Percentiles rank a stretch among this genome's conserved stretches.
Conservation (phyloP, 345 rosid species). For the Rhodamnia rubescens region DNA sequence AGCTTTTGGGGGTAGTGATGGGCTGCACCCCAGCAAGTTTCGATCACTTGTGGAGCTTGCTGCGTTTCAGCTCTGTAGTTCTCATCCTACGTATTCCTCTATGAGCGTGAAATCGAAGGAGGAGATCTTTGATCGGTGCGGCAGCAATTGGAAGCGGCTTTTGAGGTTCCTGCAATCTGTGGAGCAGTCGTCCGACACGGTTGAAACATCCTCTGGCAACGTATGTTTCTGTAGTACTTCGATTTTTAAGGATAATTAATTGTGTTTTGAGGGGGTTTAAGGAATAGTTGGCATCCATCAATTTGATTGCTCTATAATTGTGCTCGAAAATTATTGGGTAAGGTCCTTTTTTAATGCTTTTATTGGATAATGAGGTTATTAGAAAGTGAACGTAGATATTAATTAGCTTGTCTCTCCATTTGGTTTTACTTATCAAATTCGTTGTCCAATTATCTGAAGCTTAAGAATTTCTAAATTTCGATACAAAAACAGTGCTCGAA, state of each 20-base stretch:
- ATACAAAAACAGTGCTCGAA: background rate
- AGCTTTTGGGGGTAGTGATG: constrained; percentile 60
- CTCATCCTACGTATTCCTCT: constrained; percentile 37
- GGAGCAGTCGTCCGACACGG: constrained; percentile 62
- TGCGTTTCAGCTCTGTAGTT: constrained; percentile 62
- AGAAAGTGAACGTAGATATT: background rate
- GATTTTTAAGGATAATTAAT: background rate
- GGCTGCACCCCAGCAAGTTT: constrained; percentile 49
- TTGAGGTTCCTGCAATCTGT: constrained; percentile 85
- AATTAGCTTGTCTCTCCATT: background rate
- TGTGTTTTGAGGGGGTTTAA: background rate
- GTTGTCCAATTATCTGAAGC: background rate
- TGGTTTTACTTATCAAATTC: background rate
- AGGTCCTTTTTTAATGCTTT: background rate
- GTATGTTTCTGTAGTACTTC: constrained; percentile 38
- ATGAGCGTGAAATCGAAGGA: constrained; percentile 42
- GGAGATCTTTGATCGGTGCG: constrained; percentile 65
- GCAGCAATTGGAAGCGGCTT: constrained; percentile 77
- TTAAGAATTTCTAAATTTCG: background rate
- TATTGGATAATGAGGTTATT: background rate
- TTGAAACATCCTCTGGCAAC: constrained; percentile 81
- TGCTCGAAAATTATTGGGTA: background rate
- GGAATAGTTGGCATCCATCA: background rate
- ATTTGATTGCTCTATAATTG: background rate
- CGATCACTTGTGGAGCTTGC: constrained; percentile 78